Base-by-base conservation (phyloP, 371 early-diverging fungal genomes). In the Rhizopus microsporus region DNA sequence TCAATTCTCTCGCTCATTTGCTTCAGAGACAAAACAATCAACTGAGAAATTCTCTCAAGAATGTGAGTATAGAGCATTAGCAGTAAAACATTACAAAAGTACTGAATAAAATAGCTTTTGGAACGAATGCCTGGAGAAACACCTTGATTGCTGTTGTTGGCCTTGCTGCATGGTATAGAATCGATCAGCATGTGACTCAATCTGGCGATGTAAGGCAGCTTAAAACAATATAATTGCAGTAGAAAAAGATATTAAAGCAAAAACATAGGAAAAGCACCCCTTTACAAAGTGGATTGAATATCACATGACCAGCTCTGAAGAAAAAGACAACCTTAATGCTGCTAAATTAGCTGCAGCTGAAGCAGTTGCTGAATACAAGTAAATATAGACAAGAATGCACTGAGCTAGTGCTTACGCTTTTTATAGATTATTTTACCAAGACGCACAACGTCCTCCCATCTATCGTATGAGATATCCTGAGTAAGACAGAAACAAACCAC, bases 401-500 rank as follows among this genome's bases (percentile, higher is more conserved):
- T 34, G 6, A 39, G 0, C 31, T 7, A 17, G 23, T 23, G 23
- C 23, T 23, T 23, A 23, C 23, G 29, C 4, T 5, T 35, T n/a
- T 46, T 37, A 38, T 58, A 78, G 75, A 64, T 60, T 78, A 29
- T 52, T 78, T 49, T 59, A 53, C 34, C 76, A 75, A 62, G 76
- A 75, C n/a, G 75, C 75, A 51, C 67, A 78, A 47, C 75, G 75
- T 54, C 62, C 76, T 29, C 79, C 74, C 7, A 68, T 78, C 44
- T 57, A 75, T 31, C 79, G 79, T 49, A 62, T 73, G 72, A 65
- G 79, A 68, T 68, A 78, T 54, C 74, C 79, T 7, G 79, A 78
- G 79, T 78, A 74, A 74, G 74, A 23, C 0, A 34, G 7, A 48
- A 34, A 15, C 42, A 12, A 46, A 46, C 46, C 7, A 23, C 2